Base-by-base conservation (phyloP, 192 early-diverging fungal genomes). In the Podila epigama region DNA sequence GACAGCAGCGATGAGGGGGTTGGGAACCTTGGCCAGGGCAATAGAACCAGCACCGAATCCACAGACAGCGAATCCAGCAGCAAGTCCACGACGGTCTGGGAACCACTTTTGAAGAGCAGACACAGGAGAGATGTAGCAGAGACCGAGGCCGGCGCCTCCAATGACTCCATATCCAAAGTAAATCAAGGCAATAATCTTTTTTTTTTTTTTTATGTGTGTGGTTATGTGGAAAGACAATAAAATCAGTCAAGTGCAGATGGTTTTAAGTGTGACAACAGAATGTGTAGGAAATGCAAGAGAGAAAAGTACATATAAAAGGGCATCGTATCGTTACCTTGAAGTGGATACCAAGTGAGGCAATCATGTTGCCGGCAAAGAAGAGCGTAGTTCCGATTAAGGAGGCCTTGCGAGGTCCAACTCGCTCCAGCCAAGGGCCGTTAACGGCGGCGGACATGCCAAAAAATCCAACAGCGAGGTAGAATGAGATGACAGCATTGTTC, bases 361-460 rank as follows among this genome's bases (percentile, higher is more conserved):
- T 60, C 59, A 91, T 84, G 63, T 94, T 88, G 0, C 91, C 92
- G 32, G 86, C 31, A 62, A 87, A 90, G 71, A 92, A 94, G 25
- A 94, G 70, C 13, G 70, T 48, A 6, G 89, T 83, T 9, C 89
- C 92, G 13, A 92, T 68, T 15, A 88, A 48, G 1, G 89, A 82
- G 44, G 88, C 89, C 77, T 84, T 82, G n/a, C 88, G 83, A 27
- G 92, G 92, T 31, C 89, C 89, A 60, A 87, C 85, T 36, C 89
- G 87, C 73, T 94, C 92, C 55, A 94, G 82, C 92, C 92, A 94
- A 0, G 92, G 92, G 8, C 92, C 92, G 52, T 91, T 84, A n/a
- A 88, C 40, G 22, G 91, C 91, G 32, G 90, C 87, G 9, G 91
- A 86, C 31, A 83, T 58, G 28, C 92, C 92, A 66, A 93, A 90